Conservation (phyloP, 2,329 filamentous ascomycete genomes). For the Diplodia corticola region DNA sequence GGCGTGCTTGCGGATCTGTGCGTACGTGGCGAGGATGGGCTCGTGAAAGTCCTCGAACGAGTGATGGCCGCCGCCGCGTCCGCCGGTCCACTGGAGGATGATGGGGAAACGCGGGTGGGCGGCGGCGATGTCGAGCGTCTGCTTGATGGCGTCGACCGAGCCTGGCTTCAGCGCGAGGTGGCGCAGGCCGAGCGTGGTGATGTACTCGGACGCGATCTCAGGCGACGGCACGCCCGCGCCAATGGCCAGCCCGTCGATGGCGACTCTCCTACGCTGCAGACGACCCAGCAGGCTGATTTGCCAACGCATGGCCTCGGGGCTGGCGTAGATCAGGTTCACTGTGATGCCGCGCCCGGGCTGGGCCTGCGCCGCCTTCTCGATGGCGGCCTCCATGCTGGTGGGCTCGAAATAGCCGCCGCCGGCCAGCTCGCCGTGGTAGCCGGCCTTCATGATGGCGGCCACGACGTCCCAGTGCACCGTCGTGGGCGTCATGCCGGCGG, state of each 20-base stretch:
- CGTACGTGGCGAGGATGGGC: constrained; percentile 88
- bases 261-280: constrained; percentile 79
- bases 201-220: constrained; percentile 90
- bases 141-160: constrained; percentile 82
- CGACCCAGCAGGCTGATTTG: constrained; percentile 83
- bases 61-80: constrained; percentile 90
- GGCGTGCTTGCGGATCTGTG: constrained; percentile 76
- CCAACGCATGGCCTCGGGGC: constrained; percentile 86
- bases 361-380: constrained; percentile 79
- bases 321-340: constrained; percentile 89
- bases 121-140: constrained; percentile 89
- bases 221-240: constrained; percentile 92
- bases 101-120: constrained; percentile 94
- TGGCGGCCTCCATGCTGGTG: constrained; percentile 77
- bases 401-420: constrained; percentile 88
- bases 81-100: constrained; percentile 91
- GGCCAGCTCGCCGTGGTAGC: constrained; percentile 89
- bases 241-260: constrained; percentile 89
- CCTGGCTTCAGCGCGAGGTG: constrained; percentile 95
- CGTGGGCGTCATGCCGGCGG: constrained; percentile 89
- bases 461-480: constrained; percentile 93
- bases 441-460: constrained; percentile 87
- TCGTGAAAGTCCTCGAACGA: constrained; percentile 95
- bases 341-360: constrained; percentile 87
- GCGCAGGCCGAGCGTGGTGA: constrained; percentile 79